Evolutionary conservation across 352 stramenopile species (phyloP).

Genomic region (Phytophthora syringae): DNA sequence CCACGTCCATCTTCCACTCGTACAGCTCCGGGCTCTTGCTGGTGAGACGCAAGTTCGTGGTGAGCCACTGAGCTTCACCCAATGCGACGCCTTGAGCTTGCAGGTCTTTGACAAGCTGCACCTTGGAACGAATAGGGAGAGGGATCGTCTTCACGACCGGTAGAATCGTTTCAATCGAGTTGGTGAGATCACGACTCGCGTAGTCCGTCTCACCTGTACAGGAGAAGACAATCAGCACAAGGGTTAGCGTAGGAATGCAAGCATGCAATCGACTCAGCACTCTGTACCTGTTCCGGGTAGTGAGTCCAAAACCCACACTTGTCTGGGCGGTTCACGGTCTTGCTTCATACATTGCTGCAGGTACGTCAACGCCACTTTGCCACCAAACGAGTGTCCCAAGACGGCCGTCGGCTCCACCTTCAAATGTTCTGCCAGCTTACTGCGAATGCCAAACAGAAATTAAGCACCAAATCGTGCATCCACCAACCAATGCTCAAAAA

Average conservation of each 20-base stretch:
- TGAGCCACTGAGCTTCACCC: constrained; percentile 83
- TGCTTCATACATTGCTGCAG: constrained; percentile 59
- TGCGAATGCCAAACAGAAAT: constrained; percentile 33
- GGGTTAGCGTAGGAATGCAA: neutral
- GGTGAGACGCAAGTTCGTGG: constrained; percentile 72
- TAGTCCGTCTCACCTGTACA: constrained; percentile 68
- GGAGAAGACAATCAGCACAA: neutral
- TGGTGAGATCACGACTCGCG: constrained; percentile 59
- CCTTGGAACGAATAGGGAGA: constrained; percentile 77
- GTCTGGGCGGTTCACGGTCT: constrained; percentile 43
- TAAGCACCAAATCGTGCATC: neutral
- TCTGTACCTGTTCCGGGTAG: constrained; percentile 66
- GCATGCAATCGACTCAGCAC: neutral
- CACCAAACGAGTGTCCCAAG: constrained; percentile 80
- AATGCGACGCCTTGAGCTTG: constrained; percentile 64
- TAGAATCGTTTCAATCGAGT: constrained; percentile 79
- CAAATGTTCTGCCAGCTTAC: constrained; percentile 55
- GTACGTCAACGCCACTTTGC: constrained; percentile 81
- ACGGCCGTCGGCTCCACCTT: constrained; percentile 65
- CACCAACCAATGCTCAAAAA: too few species aligned
- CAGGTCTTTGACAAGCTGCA: constrained; percentile 66
- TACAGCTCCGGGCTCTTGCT: constrained; percentile 63
- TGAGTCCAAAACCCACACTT: constrained; percentile 80
- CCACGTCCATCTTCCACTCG: constrained; percentile 84
- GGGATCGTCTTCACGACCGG: constrained; percentile 73